Evolutionary conservation across 2,329 filamentous ascomycete genomes (phyloP), one percentile per base, ranked within the genome.

Genomic region (Hypoxylon rubiginosum): DNA sequence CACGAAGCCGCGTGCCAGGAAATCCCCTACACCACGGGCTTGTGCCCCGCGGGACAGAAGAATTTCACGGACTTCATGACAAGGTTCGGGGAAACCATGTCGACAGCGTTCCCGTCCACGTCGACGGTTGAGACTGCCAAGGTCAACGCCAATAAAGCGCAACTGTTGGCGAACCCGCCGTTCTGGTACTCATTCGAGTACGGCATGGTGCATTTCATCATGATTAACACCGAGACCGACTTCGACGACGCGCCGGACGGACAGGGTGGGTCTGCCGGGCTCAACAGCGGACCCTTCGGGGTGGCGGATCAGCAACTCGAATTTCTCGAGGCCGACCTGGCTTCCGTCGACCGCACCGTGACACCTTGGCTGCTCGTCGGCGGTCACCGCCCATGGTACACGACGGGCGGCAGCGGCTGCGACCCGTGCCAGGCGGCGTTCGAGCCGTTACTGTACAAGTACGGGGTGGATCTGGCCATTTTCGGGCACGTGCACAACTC

Each of bases 151-250:
- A 80, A 81, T 64, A 81, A 80, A 69, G 85, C 86, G 1, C 69
- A 73, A 21, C 24, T 73, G 41, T 78, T 85, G 8, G 77, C 84
- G 4, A 80, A 83, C n/a, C 83, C 85, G 15, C 83, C 85, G 0
- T 87, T 87, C 71, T 88, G 86, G 86, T 88, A 86, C 77, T 86
- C 83, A 0, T 88, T 88, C 71, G 86, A 88, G 64, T 87, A 88
- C 73, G 86, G 86, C 64, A 84, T 87, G 83, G 80, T 78, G 0
- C 86, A 88, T 72, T 74, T 86, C 57, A 77, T 82, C 36, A 85
- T 86, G 83, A 80, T 88, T 64, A 78, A 88, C 77, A 88, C 85
- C 0, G 85, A 88, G 69, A 88, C 86, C 1, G 85, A 88, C 75
- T 87, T 88, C 66, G 69, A 79, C 3, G 59, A 80, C 48, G 85